Evolutionary conservation across 495 filamentous ascomycete genomes (phyloP).

Genomic region (Annulohypoxylon bovei): DNA sequence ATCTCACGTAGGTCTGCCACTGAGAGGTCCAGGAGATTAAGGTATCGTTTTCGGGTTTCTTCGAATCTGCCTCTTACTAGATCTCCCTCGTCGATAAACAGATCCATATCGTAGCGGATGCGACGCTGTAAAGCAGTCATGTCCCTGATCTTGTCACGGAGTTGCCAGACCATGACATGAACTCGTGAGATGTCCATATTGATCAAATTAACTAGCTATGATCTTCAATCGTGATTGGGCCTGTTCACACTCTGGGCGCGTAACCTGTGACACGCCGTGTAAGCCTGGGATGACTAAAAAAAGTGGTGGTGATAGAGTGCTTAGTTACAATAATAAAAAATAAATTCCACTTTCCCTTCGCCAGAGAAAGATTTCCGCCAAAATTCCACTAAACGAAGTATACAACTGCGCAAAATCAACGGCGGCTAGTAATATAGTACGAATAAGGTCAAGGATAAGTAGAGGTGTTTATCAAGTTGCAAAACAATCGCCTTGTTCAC

Average conservation of each 20-base stretch:
- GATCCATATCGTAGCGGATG: background rate
- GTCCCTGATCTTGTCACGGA: background rate
- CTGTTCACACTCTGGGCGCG: background rate
- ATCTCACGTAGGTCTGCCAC: conserved; percentile 4
- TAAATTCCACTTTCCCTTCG: background rate
- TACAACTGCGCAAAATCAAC: background rate
- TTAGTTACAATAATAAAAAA: background rate
- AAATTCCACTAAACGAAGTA: background rate
- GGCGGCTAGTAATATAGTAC: background rate
- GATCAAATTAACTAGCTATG: background rate
- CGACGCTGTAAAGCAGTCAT: background rate
- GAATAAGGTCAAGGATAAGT: no score
- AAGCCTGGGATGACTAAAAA: background rate
- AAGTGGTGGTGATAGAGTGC: background rate
- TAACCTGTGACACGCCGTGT: background rate
- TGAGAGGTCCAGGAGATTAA: conserved; percentile 12
- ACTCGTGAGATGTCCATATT: background rate
- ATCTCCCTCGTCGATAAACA: background rate
- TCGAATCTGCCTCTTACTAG: background rate
- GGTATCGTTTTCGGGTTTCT: background rate
- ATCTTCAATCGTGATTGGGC: background rate
- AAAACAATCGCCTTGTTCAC: background rate
- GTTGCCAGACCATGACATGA: background rate
- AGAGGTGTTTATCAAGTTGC: background rate
- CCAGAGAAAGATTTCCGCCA: background rate